These are phyloP conservation scores for Eucalyptus pauciflora DNA, from an alignment of 345 rosid genomes.

Conservation along the genomic window DNA sequence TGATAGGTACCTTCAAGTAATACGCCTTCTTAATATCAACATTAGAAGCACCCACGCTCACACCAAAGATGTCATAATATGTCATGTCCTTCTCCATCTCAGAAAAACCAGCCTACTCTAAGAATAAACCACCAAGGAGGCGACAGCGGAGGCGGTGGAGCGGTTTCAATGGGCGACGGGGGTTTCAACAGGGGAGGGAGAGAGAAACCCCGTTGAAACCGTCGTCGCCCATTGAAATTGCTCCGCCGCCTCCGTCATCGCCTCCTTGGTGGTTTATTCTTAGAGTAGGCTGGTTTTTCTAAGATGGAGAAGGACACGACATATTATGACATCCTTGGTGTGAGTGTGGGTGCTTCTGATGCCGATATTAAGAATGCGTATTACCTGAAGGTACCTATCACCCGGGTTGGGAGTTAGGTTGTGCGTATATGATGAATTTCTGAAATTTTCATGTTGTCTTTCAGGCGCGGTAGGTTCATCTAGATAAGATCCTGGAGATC, in stretches of 20 bases:
- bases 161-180: too few species aligned
- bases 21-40: slow-evolving; percentile 89
- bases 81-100: slow-evolving; percentile 59
- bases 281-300: too few species aligned
- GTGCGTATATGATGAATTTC: not conserved
- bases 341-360: slow-evolving; percentile 49
- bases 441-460: not conserved
- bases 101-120: too few species aligned
- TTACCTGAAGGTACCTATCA: slow-evolving; percentile 30
- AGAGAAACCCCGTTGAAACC: too few species aligned
- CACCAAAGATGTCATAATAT: slow-evolving; percentile 67
- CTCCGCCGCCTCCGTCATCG: fast-evolving
- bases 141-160: fast-evolving
- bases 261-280: too few species aligned
- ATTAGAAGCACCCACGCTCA: slow-evolving; percentile 45
- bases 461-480: slow-evolving; percentile 82
- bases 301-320: slow-evolving; percentile 63
- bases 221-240: too few species aligned
- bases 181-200: too few species aligned
- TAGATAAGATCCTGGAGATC: slow-evolving; percentile 83
- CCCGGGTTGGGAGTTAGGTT: not conserved
- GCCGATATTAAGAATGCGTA: slow-evolving; percentile 88
- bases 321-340: slow-evolving; percentile 67
- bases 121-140: too few species aligned
- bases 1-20: slow-evolving; percentile 28